Evolutionary conservation across 306 rosid genomes (phyloP).

Genomic region (Vigna hirtella): DNA sequence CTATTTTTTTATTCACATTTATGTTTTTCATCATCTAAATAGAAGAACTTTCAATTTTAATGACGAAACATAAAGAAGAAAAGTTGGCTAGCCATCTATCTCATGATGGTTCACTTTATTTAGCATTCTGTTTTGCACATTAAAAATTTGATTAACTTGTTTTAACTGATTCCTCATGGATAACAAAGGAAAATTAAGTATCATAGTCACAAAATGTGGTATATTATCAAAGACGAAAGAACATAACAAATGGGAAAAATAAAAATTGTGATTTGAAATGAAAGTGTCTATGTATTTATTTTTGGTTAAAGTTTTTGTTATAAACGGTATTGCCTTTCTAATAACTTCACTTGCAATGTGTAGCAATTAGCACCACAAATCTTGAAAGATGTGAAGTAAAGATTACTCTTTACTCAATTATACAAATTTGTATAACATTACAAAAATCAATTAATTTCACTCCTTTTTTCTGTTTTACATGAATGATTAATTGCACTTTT

Average conservation of each 20-base stretch:
- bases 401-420: not conserved
- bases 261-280: not conserved
- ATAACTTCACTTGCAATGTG: not conserved
- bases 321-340: not conserved
- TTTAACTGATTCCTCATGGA: not conserved
- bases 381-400: not conserved
- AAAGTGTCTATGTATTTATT: not conserved
- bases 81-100: slow-evolving; percentile 23
- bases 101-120: slow-evolving; percentile 8
- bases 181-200: not conserved
- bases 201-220: not conserved
- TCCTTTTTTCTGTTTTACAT: not conserved
- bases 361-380: not conserved
- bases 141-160: not conserved
- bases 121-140: not conserved
- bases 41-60: too few relatives aligned
- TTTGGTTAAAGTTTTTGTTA: not conserved
- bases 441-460: slow-evolving; percentile 2
- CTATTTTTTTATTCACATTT: too few relatives aligned
- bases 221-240: not conserved
- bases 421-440: not conserved
- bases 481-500: slow-evolving; percentile 1
- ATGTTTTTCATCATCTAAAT: too few relatives aligned
- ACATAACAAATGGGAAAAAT: not conserved
- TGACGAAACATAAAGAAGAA: not conserved